A percentile compares a stretch with the other conserved stretches of the same genome.
These are phyloP conservation scores for Sparassis latifolia DNA, from an alignment of 1,284 basidiomycete genomes.

Conservation along the genomic window DNA sequence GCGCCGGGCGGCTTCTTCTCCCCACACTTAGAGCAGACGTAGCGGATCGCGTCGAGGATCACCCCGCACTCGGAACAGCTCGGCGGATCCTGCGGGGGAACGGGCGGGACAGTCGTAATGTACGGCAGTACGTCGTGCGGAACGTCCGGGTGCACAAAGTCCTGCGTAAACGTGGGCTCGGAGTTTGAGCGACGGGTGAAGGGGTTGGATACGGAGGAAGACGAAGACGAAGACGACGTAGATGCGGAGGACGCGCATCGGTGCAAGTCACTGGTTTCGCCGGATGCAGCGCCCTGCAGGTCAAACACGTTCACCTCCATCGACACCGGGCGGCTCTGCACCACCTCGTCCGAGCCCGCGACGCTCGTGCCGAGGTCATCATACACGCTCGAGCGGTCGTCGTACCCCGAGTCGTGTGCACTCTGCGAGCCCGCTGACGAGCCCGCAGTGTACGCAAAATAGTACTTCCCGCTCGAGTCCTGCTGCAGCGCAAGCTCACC, in stretches of 20 bases:
- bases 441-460: constrained; percentile 62
- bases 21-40: constrained; percentile 83
- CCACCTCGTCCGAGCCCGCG: constrained; percentile 10
- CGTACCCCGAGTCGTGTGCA: constrained; percentile 42
- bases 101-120: constrained; percentile 35
- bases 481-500: constrained; percentile 56
- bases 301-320: constrained; percentile 58
- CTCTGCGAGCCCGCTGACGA: constrained; percentile 40
- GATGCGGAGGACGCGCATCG: constrained; percentile 8
- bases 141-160: constrained; percentile 33
- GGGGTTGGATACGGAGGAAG: neutral
- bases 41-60: constrained; percentile 72
- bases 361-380: constrained; percentile 19
- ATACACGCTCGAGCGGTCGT: constrained; percentile 33
- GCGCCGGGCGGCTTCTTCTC: constrained; percentile 47
- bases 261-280: neutral
- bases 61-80: constrained; percentile 77
- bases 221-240: constrained; percentile 9
- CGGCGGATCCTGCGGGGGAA: constrained; percentile 63
- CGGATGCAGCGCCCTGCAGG: constrained; percentile 32
- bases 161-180: constrained; percentile 24
- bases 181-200: constrained; percentile 20
- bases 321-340: constrained; percentile 41
- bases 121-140: constrained; percentile 50
- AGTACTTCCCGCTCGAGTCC: constrained; percentile 63